phyloP scores from a whole-genome alignment of 2,329 filamentous ascomycete species.

The Pyricularia sp. region DNA sequence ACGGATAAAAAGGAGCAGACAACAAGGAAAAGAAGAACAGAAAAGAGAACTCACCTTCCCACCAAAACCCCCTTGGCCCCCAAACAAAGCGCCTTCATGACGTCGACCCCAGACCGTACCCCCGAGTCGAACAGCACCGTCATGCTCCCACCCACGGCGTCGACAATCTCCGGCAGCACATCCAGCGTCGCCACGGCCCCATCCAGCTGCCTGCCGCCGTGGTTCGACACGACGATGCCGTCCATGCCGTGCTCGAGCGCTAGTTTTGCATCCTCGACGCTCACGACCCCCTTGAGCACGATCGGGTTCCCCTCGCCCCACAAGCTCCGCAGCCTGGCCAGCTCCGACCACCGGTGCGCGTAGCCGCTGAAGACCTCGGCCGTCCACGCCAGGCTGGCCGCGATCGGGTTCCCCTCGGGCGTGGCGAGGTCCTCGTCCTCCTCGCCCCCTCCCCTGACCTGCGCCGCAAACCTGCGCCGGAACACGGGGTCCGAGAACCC shows the following conservation, averaged over 20 bases:
- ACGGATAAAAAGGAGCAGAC: background rate
- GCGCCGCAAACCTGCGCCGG: conserved; percentile 42
- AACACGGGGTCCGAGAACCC: conserved; percentile 63
- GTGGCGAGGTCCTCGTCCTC: conserved; percentile 25
- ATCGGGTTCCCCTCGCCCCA: conserved; percentile 48
- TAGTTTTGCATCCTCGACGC: conserved; percentile 35
- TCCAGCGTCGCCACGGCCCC: conserved; percentile 44
- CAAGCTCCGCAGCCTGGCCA: conserved; percentile 45
- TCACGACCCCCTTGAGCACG: conserved; percentile 50
- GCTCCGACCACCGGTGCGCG: conserved; percentile 51
- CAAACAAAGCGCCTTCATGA: conserved; percentile 46
- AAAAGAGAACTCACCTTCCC: conserved; percentile 22
- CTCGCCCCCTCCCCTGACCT: background rate
- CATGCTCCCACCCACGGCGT: conserved; percentile 49
- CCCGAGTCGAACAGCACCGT: conserved; percentile 53
- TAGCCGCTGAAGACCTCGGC: conserved; percentile 39
- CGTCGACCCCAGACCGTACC: conserved; percentile 43
- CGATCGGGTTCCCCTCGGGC: conserved; percentile 36
- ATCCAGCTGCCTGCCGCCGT: conserved; percentile 48
- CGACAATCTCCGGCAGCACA: conserved; percentile 50
- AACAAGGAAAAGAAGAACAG: background rate
- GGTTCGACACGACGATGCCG: conserved; percentile 48
- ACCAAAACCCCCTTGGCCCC: conserved; percentile 49
- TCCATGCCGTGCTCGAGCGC: conserved; percentile 34
- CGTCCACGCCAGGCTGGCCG: conserved; percentile 45